Conservation (phyloP, 1,139 yeast genomes). For the Yamadazyma jaroonii region DNA sequence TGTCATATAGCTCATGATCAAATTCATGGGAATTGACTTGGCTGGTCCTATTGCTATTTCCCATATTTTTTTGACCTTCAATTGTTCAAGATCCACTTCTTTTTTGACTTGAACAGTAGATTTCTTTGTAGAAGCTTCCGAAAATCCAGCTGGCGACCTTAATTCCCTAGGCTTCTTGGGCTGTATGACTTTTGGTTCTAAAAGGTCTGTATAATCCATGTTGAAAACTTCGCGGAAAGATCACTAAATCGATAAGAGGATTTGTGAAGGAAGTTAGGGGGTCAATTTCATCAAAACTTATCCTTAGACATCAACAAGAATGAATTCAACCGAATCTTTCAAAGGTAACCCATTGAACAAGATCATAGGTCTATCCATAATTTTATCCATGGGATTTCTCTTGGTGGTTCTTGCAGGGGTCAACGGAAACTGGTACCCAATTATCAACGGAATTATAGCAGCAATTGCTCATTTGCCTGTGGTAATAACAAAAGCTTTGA, state of each 20-base stretch:
- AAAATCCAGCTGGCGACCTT: conserved; percentile 22
- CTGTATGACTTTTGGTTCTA: conserved; percentile 14
- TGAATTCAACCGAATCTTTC: conserved; percentile 28
- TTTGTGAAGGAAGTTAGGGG: not conserved
- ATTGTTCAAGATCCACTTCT: conserved; percentile 19
- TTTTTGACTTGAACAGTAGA: conserved; percentile 3
- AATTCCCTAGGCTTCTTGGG: conserved; percentile 12
- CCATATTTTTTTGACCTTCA: conserved; percentile 75
- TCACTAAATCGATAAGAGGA: not conserved
- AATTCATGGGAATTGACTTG: conserved; percentile 83
- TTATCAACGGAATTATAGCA: conserved; percentile 51
- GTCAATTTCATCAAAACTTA: too few species aligned
- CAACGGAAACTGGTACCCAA: conserved; percentile 76
- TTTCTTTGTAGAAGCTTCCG: conserved; percentile 7
- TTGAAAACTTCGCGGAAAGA: not conserved
- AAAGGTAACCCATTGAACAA: conserved; percentile 60
- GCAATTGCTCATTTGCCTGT: conserved; percentile 72
- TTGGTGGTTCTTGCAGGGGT: conserved; percentile 75
- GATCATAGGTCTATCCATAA: conserved; percentile 70
- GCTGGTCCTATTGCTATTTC: conserved; percentile 82
- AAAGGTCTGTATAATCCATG: conserved; percentile 15
- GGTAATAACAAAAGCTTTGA: conserved; percentile 32
- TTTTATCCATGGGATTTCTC: conserved; percentile 75
- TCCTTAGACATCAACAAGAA: conserved; percentile 7
- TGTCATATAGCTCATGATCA: conserved; percentile 89